Conservation (phyloP, 306 rosid genomes). For the cucumber (Cucumis sativus) region DNA sequence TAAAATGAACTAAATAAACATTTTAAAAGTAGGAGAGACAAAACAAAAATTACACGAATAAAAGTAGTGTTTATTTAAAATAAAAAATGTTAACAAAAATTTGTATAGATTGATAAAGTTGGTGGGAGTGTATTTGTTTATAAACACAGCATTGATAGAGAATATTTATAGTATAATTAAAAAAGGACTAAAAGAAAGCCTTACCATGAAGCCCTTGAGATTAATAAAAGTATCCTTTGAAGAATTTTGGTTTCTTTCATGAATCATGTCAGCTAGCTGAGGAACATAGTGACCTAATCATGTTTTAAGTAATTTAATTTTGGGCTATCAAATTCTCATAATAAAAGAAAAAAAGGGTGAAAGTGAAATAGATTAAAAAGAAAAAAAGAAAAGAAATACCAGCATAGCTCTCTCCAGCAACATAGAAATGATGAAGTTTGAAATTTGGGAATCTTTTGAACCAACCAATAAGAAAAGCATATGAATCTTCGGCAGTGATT, state of each 20-base stretch:
- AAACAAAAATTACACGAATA: too few relatives aligned
- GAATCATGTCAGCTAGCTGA: conserved; percentile 61
- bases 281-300: conserved; percentile 53
- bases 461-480: conserved; percentile 47
- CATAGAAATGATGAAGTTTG: conserved; percentile 37
- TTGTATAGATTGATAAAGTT: too few relatives aligned
- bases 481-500: conserved; percentile 39
- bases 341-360: background rate
- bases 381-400: conserved; percentile 13
- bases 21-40: too few relatives aligned
- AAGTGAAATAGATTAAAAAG: too few relatives aligned
- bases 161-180: too few relatives aligned
- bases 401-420: conserved; percentile 65
- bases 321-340: too few relatives aligned
- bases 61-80: too few relatives aligned
- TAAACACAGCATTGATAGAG: too few relatives aligned
- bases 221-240: conserved; percentile 27
- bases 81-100: too few relatives aligned
- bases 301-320: background rate
- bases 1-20: too few relatives aligned
- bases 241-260: conserved; percentile 26
- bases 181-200: too few relatives aligned
- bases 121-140: too few relatives aligned
- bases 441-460: conserved; percentile 45
- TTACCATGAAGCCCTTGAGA: conserved; percentile 63